Evolutionary conservation across 2,329 filamentous ascomycete genomes (phyloP), one percentile per base, ranked within the genome.

Genomic region (Rhynchosporium agropyri): DNA sequence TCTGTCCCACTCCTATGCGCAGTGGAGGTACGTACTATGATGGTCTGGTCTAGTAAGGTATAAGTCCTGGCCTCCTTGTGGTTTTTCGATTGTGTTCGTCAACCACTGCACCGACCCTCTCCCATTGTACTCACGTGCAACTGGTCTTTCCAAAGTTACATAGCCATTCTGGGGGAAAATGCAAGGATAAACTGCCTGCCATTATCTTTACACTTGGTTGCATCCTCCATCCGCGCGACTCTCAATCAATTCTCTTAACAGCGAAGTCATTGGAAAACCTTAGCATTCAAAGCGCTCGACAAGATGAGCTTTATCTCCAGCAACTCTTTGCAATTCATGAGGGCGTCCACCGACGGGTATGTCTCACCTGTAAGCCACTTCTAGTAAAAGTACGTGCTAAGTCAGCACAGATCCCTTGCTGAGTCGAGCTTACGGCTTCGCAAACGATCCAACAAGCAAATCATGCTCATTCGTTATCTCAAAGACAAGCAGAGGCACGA

Each of bases 391-490:
- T 8, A 28, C 12, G 9, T 28, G 33, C 50, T 40, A 10, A 53
- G 2, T 26, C 15, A 38, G 26, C 6, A 53, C n/a, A 54, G 50
- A 40, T 40, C 33, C 33, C n/a, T 26, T n/a, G 20, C 31, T n/a
- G 12, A n/a, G 8, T 20, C 33, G 20, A 28, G 50, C 7, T 40
- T 54, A 8, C 36, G 33, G 26, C 2, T 36, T 54, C 33, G 33
- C n/a, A 54, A 54, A 9, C 31, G 50, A 15, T 9, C 13, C 28
- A 20, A 13, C 7, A 54, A 36, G 26, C 50, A 54, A 40, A 13
- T 54, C 33, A 54, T 54, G 50, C 33, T 54, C 33, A 40, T 7
- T n/a, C 50, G 50, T 12, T 54, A 4, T 15, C 50, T 54, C n/a
- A 54, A 40, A 13, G 50, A 54, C n/a, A 3, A 12, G 8, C 50